Evolutionary conservation across 2,329 filamentous ascomycete species (phyloP).

Genomic region (Ophiocordyceps unilateralis): DNA sequence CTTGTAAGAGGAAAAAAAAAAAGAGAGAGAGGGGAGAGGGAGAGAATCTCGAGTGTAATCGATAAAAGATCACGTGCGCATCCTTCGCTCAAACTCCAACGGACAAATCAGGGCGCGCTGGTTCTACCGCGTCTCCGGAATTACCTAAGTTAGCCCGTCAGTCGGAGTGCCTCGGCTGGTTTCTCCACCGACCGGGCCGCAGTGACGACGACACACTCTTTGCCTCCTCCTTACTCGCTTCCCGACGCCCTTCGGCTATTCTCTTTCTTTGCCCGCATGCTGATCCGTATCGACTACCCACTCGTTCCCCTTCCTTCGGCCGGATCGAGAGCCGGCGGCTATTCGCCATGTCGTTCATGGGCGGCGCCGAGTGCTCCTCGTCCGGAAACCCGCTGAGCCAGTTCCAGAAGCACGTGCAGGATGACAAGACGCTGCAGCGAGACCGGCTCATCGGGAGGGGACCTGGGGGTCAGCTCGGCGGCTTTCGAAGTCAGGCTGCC

Average conservation of each 20-base stretch:
- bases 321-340: neutral
- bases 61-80: slow-evolving; percentile 21
- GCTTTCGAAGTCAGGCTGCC: slow-evolving; percentile 58
- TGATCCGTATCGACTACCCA: neutral
- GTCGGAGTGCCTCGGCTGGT: slow-evolving; percentile 7
- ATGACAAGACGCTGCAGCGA: slow-evolving; percentile 87
- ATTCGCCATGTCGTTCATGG: slow-evolving; percentile 73
- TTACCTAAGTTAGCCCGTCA: slow-evolving; percentile 2
- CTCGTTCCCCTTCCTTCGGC: neutral
- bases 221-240: neutral
- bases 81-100: too few relatives aligned
- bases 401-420: slow-evolving; percentile 91
- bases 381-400: slow-evolving; percentile 91
- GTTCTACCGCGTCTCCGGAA: neutral
- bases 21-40: slow-evolving; percentile 11
- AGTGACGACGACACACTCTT: slow-evolving; percentile 4
- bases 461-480: slow-evolving; percentile 52
- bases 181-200: slow-evolving; percentile 5
- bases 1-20: slow-evolving; percentile 9
- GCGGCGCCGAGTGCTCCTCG: slow-evolving; percentile 90
- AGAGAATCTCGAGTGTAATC: too few relatives aligned
- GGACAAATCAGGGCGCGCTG: neutral
- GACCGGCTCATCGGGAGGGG: slow-evolving; percentile 69
- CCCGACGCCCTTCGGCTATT: neutral
- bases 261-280: neutral